Base-by-base conservation (phyloP, 495 filamentous ascomycete species). In the Penicillium robsamsonii region DNA sequence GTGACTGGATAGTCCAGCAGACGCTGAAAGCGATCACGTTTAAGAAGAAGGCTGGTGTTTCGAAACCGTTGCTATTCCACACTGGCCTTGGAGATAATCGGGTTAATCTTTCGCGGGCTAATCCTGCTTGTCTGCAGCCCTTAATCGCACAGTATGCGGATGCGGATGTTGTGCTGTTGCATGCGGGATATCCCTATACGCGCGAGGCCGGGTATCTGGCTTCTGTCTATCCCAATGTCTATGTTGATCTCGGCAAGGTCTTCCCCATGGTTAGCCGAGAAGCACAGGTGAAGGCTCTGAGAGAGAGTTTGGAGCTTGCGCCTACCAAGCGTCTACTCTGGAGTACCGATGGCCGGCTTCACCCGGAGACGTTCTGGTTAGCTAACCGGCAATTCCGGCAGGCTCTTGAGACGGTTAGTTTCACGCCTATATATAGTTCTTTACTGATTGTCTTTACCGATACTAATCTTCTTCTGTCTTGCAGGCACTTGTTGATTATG, bases 11-110 rank as follows among this genome's bases (percentile, higher is more conserved):
- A 15, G 83, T 96, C 9, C 78, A 84, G 27, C 57, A 70, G 65
- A 54, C 77, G 63, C 22, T 87, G 6, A 64, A 69, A 43, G 37
- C 44, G 4, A 68, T 66, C 30, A 46, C 60, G 0, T 66, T 59
- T 20, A 55, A 55, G 18, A 66, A 66, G 41, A 59, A 40, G 22
- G 55, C 57, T 5, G 46, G 53, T 59, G 53, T 65, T 18, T 80
- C 75, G 55, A 94, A 94, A 62, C 90, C 92, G 1, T 66, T 96
- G 29, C 91, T 96, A 62, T 89, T 96, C 55, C 91, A 96, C 62
- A 93, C 90, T 0, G 92, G 92, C 0, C 77, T 96, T 1, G 92
- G 91, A 0, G 91, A 96, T 61, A 90, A 87, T 58, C 90, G 95
- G 70, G 87, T 96, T 49, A 81, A 75, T 44, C 75, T 96, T 8